These are phyloP conservation scores for Aspergillus ellipticus DNA, from an alignment of 495 filamentous ascomycete genomes.

Conservation along the genomic window DNA sequence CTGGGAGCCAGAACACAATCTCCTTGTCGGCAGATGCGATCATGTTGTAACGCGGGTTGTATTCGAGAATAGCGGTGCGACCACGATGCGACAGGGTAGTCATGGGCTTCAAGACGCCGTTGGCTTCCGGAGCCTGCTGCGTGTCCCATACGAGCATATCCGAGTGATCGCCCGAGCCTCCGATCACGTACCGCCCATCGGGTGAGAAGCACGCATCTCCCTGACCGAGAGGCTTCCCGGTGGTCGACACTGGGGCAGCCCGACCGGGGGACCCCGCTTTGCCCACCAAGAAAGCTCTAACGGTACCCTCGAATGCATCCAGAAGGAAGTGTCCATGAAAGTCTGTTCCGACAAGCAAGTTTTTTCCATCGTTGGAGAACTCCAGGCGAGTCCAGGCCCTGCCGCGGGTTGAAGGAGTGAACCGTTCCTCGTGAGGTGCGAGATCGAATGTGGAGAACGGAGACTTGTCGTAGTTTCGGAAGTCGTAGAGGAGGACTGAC, in stretches of 20 bases:
- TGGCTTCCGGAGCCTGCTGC: slow-evolving; percentile 45
- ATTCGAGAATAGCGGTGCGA: slow-evolving; percentile 70
- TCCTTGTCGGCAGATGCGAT: slow-evolving; percentile 85
- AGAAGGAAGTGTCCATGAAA: slow-evolving; percentile 79
- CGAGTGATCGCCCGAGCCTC: slow-evolving; percentile 63
- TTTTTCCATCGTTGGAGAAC: slow-evolving; percentile 93
- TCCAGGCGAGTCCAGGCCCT: slow-evolving; percentile 79
- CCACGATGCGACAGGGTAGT: slow-evolving; percentile 61
- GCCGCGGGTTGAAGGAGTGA: slow-evolving; percentile 45
- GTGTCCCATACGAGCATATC: slow-evolving; percentile 84
- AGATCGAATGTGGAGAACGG: slow-evolving; percentile 88
- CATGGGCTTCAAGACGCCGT: slow-evolving; percentile 60
- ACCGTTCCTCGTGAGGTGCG: slow-evolving; percentile 53
- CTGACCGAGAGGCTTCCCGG: slow-evolving; percentile 52
- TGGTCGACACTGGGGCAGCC: slow-evolving; percentile 43
- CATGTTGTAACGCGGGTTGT: slow-evolving; percentile 88
- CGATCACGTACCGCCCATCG: slow-evolving; percentile 81
- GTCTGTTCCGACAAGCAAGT: slow-evolving; percentile 74
- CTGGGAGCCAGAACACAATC: slow-evolving; percentile 83
- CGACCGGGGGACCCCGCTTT: slow-evolving; percentile 41
- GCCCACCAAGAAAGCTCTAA: slow-evolving; percentile 62
- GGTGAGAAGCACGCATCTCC: slow-evolving; percentile 86
- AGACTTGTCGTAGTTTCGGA: slow-evolving; percentile 84
- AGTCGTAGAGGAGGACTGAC: slow-evolving; percentile 83
- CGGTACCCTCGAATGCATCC: slow-evolving; percentile 77